Conservation (phyloP, 768 basidiomycete species). For the Lactarius sanguifluus region DNA sequence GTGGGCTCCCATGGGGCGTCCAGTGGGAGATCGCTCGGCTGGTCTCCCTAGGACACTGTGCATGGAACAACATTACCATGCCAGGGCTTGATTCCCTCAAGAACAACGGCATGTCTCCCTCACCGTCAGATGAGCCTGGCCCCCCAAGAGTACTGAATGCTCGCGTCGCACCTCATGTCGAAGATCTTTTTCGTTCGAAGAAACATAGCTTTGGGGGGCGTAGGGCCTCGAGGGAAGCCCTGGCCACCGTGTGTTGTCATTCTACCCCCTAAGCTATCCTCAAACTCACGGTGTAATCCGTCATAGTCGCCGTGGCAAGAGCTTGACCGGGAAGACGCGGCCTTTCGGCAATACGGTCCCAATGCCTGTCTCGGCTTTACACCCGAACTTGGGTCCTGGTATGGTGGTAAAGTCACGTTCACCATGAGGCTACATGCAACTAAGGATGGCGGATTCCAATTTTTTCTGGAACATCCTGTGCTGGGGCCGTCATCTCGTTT, state of each 20-base stretch:
- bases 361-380: conserved; percentile 44
- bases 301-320: conserved; percentile 61
- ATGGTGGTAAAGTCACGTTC: conserved; percentile 63
- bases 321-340: conserved; percentile 54
- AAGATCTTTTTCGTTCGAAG: conserved; percentile 9
- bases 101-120: conserved; percentile 3
- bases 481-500: conserved; percentile 59
- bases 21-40: conserved; percentile 56
- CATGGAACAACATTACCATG: conserved; percentile 37
- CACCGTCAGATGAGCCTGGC: neutral
- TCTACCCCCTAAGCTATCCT: conserved; percentile 6
- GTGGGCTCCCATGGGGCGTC: conserved; percentile 38
- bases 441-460: conserved; percentile 33
- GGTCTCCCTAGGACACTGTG: conserved; percentile 36
- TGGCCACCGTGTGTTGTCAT: conserved; percentile 22
- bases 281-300: conserved; percentile 16
- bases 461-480: conserved; percentile 49
- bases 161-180: conserved; percentile 1
- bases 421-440: conserved; percentile 39
- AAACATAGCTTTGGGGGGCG: neutral
- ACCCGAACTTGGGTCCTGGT: conserved; percentile 45
- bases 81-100: conserved; percentile 34
- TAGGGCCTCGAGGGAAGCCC: neutral
- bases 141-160: neutral
- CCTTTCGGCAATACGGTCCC: conserved; percentile 36